Evolutionary conservation across 139 green algal species (phyloP).

Genomic region (Chloropicon primus): DNA sequence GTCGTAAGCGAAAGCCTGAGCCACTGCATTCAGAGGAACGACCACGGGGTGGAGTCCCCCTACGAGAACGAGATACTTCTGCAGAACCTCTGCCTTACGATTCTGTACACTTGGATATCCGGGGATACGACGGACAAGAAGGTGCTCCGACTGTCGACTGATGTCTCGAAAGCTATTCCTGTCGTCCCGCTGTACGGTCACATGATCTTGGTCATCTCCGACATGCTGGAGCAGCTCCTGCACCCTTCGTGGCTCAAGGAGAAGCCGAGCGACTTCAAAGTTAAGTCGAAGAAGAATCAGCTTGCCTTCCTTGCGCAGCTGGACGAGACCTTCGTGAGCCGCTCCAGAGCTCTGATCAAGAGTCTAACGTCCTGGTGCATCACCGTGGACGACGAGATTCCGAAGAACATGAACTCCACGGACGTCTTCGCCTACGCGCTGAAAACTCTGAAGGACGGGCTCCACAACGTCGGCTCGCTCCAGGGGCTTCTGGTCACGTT

Average conservation of each 20-base stretch:
- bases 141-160: not conserved
- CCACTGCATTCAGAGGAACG: not conserved
- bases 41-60: not conserved
- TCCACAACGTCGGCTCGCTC: not conserved
- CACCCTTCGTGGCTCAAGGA: not conserved
- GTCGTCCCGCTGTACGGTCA: not conserved
- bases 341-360: not conserved
- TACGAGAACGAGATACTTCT: not conserved
- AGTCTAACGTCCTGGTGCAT: not conserved
- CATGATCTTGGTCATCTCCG: not conserved
- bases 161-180: not conserved
- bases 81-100: not conserved
- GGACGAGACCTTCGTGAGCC: not conserved
- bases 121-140: not conserved
- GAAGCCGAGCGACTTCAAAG: not conserved
- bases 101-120: not conserved
- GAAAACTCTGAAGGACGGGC: not conserved
- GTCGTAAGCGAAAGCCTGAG: not conserved
- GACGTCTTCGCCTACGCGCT: not conserved
- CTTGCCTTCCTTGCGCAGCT: not conserved
- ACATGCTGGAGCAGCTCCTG: not conserved
- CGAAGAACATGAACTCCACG: not conserved
- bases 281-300: not conserved
- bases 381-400: not conserved
- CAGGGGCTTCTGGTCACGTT: not conserved